Evolutionary conservation across 768 basidiomycete genomes (phyloP).

Genomic region (Lactarius tabidus): DNA sequence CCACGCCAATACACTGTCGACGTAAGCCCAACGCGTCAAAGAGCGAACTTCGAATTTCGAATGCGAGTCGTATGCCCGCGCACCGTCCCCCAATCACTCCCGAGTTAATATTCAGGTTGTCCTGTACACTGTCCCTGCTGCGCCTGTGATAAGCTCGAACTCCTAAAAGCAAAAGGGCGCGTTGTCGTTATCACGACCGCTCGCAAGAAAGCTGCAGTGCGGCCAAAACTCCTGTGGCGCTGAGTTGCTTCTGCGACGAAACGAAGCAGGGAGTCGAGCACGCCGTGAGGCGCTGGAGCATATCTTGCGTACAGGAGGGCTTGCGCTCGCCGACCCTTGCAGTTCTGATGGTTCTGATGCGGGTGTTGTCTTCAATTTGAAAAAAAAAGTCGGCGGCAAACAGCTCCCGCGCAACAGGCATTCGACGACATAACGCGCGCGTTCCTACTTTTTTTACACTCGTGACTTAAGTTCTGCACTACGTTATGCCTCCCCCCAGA

Average conservation of each 20-base stretch:
- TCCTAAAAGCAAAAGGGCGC: conserved; percentile 48
- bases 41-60: conserved; percentile 50
- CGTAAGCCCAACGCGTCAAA: conserved; percentile 56
- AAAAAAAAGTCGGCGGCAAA: too few relatives aligned
- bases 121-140: conserved; percentile 60
- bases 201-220: conserved; percentile 70
- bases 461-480: too few relatives aligned
- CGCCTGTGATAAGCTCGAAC: conserved; percentile 55
- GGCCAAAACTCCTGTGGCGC: conserved; percentile 71
- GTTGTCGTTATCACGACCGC: conserved; percentile 53
- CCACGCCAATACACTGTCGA: conserved; percentile 58
- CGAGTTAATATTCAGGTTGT: conserved; percentile 41
- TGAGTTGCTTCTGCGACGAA: too few relatives aligned
- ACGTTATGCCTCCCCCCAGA: too few relatives aligned
- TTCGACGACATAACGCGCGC: too few relatives aligned
- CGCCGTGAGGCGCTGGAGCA: conserved; percentile 42
- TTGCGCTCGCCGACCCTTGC: neutral
- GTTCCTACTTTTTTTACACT: too few relatives aligned
- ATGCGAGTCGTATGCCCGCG: too few relatives aligned
- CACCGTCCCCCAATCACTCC: too few relatives aligned
- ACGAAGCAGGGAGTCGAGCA: conserved; percentile 73
- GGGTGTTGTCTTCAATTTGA: too few relatives aligned
- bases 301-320: neutral
- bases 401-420: too few relatives aligned
- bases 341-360: neutral